Percentiles rank a stretch among this genome's conserved stretches.
These are phyloP conservation scores for Hypomyces rosellus DNA, from an alignment of 2,329 filamentous ascomycete species.

Conservation along the genomic window DNA sequence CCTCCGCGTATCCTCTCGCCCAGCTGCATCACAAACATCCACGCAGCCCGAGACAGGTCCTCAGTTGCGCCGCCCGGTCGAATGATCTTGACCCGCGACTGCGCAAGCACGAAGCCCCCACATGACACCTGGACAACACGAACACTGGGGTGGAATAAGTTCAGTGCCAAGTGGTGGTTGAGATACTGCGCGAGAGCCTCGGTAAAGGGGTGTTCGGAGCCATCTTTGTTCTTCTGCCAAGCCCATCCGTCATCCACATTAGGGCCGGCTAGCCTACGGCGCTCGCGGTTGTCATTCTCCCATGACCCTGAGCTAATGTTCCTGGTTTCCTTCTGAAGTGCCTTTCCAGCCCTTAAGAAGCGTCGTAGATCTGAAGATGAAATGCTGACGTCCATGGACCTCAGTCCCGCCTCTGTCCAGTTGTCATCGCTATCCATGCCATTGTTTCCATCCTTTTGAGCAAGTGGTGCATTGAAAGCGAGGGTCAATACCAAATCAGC, in stretches of 20 bases:
- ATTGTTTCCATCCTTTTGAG: constrained; percentile 9
- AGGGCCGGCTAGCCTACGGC: constrained; percentile 40
- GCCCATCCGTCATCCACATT: constrained; percentile 48
- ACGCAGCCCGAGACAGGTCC: constrained; percentile 28
- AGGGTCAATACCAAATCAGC: constrained; percentile 45
- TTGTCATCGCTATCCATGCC: constrained; percentile 15
- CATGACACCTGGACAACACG: constrained; percentile 48
- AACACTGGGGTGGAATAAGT: constrained; percentile 51
- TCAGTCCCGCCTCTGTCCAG: constrained; percentile 23
- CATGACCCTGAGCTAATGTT: constrained; percentile 16
- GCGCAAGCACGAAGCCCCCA: constrained; percentile 49
- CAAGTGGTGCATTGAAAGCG: constrained; percentile 40
- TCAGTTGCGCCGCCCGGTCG: constrained; percentile 24
- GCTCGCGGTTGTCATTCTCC: constrained; percentile 30
- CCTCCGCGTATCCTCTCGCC: constrained; percentile 28
- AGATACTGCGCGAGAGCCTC: constrained; percentile 45
- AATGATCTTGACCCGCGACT: constrained; percentile 44
- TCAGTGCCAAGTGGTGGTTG: constrained; percentile 45
- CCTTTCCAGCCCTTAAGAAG: constrained; percentile 38
- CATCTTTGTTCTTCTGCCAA: constrained; percentile 32
- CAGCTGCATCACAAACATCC: constrained; percentile 32
- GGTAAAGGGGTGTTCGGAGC: constrained; percentile 35
- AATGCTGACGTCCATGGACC: constrained; percentile 46
- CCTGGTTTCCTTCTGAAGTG: constrained; percentile 4
- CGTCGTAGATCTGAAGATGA: constrained; percentile 40